Base-by-base conservation (phyloP, 495 filamentous ascomycete genomes). In the Pseudevernia furfuracea region DNA sequence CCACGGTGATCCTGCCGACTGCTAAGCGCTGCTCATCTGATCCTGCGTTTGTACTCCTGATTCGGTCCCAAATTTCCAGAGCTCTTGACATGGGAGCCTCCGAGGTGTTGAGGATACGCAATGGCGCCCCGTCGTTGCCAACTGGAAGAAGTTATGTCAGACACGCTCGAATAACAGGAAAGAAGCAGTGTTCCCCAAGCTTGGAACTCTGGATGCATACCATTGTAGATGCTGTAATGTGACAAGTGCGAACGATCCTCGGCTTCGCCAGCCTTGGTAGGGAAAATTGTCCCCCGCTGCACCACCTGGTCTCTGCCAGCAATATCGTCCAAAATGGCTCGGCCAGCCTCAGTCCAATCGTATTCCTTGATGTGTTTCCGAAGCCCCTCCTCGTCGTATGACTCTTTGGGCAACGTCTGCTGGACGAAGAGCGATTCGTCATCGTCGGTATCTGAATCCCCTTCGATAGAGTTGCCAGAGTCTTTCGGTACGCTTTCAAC, bases 1-100 rank as follows among this genome's bases (percentile, higher is more conserved):
- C 67, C 57, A 83, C 78, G 0, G 78, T 82, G 62, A 84, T 84
- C 37, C 81, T 74, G 15, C 82, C 82, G 9, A 82, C 79, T 17
- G 78, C 75, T 12, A 62, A 39, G 32, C 66, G 68, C 72, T 77
- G 66, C 72, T 63, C 62, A 23, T 48, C 67, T 59, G 28, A 58
- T 60, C 64, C 67, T 28, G 67, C 61, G 44, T 75, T 74, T 63
- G 72, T 70, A 23, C 70, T 69, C 30, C 63, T 74, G 36, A 78
- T 65, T 4, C 46, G 63, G 12, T 68, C 61, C 46, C 66, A 73
- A 52, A 77, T 77, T 3, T 69, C 72, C 30, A 68, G 69, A 1
- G 76, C 73, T 32, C 71, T 74, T 28, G 71, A 69, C 9, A 60
- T 64, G 5, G 71, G 59, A 28, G 73, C 71, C 10, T 71, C 62